A percentile compares a stretch with the other conserved stretches of the same genome.
phyloP scores from a whole-genome alignment of 2,329 filamentous ascomycete genomes.

The Aspergillus viridinutans region DNA sequence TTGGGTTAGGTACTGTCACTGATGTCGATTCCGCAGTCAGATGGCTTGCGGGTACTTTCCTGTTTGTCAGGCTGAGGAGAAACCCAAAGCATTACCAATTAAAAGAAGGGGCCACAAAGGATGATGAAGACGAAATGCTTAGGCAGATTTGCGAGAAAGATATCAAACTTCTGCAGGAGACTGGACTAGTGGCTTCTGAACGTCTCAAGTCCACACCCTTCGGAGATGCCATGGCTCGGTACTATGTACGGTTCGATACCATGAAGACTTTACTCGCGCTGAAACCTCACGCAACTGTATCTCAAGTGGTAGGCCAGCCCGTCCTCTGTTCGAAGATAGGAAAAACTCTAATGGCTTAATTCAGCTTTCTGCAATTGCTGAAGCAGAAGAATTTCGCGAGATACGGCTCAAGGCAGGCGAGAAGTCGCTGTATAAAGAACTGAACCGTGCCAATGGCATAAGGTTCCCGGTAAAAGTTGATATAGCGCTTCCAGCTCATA shows the following conservation, averaged over 20 bases:
- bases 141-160: constrained; percentile 67
- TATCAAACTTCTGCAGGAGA: constrained; percentile 60
- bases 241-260: constrained; percentile 74
- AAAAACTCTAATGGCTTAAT: constrained; percentile 7
- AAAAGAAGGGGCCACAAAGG: constrained; percentile 47
- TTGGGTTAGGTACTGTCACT: constrained; percentile 68
- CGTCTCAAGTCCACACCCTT: constrained; percentile 64
- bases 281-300: constrained; percentile 56
- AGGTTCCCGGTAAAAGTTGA: constrained; percentile 67
- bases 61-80: constrained; percentile 67
- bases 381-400: constrained; percentile 69
- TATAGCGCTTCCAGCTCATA: constrained; percentile 64
- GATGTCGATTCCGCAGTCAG: constrained; percentile 61
- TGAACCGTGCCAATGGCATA: constrained; percentile 67
- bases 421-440: constrained; percentile 63
- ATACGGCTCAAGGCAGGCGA: constrained; percentile 68
- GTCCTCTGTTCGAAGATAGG: background rate
- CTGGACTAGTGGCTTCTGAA: constrained; percentile 51
- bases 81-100: constrained; percentile 70
- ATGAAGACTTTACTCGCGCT: constrained; percentile 68
- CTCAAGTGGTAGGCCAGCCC: constrained; percentile 59
- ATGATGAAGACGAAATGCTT: constrained; percentile 59
- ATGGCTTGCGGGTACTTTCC: constrained; percentile 75
- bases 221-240: constrained; percentile 76
- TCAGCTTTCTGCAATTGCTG: constrained; percentile 62